Conservation (phyloP, 2,329 filamentous ascomycete species). For the Aspergillus ustus region DNA sequence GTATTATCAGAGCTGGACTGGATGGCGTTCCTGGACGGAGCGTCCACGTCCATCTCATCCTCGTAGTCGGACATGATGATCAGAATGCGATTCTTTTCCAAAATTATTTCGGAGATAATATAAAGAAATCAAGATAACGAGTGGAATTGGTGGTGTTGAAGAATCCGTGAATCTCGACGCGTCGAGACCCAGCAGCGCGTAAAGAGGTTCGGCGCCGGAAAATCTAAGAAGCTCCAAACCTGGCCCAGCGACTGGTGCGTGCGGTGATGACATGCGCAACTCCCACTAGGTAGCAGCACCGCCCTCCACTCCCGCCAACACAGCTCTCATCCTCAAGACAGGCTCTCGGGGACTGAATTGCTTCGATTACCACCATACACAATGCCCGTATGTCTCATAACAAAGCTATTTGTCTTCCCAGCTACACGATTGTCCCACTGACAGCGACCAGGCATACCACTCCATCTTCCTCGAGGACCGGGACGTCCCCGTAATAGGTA, state of each 20-base stretch:
- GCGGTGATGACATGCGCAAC: constrained; percentile 18
- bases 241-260: constrained; percentile 30
- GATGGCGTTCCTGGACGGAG: constrained; percentile 53
- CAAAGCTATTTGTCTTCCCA: not conserved
- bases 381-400: constrained; percentile 51
- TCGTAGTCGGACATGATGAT: constrained; percentile 57
- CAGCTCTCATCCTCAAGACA: constrained; percentile 25
- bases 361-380: constrained; percentile 28
- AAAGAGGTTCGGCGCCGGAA: constrained; percentile 48
- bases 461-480: constrained; percentile 90
- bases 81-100: not conserved
- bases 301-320: constrained; percentile 18
- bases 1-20: constrained; percentile 76
- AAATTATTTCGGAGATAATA: not conserved
- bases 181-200: constrained; percentile 40
- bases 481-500: constrained; percentile 68
- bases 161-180: constrained; percentile 31
- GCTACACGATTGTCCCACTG: not conserved
- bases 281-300: constrained; percentile 24
- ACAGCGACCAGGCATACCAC: constrained; percentile 80
- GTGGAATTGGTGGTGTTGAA: not conserved
- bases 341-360: constrained; percentile 24
- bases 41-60: constrained; percentile 73
- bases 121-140: not conserved
- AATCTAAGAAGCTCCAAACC: constrained; percentile 33